Percentiles rank a stretch among this genome's conserved stretches.
Evolutionary conservation across 257 asterid species (phyloP).

Genomic region (Osmanthus fragrans): DNA sequence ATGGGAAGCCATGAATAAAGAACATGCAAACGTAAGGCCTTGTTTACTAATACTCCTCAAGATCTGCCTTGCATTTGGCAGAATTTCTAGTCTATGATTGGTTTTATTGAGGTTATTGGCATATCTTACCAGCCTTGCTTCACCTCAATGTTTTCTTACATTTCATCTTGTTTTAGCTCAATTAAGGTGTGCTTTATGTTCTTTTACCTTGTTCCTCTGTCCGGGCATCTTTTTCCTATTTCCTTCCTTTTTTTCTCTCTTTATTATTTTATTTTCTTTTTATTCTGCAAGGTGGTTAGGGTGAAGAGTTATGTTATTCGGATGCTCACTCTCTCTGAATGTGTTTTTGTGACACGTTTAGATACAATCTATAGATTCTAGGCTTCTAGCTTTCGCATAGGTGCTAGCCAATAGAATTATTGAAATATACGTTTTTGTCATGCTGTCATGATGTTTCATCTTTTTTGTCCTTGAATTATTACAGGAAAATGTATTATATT

Average conservation of each 20-base stretch:
- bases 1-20: slow-evolving; percentile 61
- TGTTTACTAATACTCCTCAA: slow-evolving; percentile 20
- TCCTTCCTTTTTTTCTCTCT: not conserved
- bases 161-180: not conserved
- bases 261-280: no score
- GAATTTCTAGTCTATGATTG: not conserved
- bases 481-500: not conserved
- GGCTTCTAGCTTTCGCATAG: not conserved
- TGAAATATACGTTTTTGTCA: not conserved
- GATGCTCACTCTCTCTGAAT: not conserved
- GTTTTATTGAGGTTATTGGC: not conserved
- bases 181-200: not conserved
- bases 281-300: no score
- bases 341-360: not conserved
- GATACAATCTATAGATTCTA: not conserved
- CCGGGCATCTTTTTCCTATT: no score
- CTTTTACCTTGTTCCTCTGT: not conserved
- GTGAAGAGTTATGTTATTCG: no score
- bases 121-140: not conserved
- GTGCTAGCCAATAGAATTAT: not conserved
- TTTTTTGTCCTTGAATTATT: not conserved
- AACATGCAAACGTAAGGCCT: slow-evolving; percentile 35
- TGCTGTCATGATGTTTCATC: not conserved
- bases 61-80: not conserved
- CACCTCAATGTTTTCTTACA: not conserved